These are phyloP conservation scores for Cyberlindnera xylosilytica DNA, from an alignment of 805 yeast genomes.

Conservation along the genomic window DNA sequence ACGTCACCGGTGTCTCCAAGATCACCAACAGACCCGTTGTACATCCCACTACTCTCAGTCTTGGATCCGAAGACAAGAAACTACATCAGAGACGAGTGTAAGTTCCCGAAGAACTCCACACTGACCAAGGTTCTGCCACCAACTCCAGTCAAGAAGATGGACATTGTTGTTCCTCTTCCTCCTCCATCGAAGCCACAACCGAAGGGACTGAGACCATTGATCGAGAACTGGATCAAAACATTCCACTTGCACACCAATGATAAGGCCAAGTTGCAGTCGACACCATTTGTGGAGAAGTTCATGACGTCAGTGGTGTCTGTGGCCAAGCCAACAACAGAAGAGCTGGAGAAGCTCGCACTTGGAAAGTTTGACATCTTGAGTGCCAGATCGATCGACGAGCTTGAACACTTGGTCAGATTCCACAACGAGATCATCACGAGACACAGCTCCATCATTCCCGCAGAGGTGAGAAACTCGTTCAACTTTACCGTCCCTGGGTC, in stretches of 20 bases:
- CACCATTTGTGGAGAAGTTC: constrained; percentile 23
- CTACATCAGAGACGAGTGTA: constrained; percentile 25
- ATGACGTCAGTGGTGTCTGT: constrained; percentile 28
- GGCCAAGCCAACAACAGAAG: constrained; percentile 26
- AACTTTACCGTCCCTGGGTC: constrained; percentile 21
- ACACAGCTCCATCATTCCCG: constrained; percentile 16
- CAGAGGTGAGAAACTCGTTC: constrained; percentile 14
- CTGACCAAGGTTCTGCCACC: constrained; percentile 51
- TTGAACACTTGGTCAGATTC: constrained; percentile 50
- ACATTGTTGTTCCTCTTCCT: constrained; percentile 33
- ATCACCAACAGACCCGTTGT: constrained; percentile 14
- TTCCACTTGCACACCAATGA: constrained; percentile 15
- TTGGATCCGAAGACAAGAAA: constrained; percentile 16
- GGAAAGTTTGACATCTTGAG: constrained; percentile 59
- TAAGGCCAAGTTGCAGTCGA: constrained; percentile 7
- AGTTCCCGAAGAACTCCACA: constrained; percentile 46
- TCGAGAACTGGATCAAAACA: constrained; percentile 24
- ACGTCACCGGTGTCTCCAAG: constrained; percentile 9
- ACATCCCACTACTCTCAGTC: constrained; percentile 22
- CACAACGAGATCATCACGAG: constrained; percentile 38
- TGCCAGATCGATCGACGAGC: constrained; percentile 69
- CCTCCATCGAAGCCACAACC: constrained; percentile 25
- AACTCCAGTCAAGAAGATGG: constrained; percentile 67
- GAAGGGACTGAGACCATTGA: constrained; percentile 21
- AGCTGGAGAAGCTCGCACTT: constrained; percentile 34